phyloP scores from a whole-genome alignment of 2,329 filamentous ascomycete species.

The Lasiodiplodia hormozganensis region DNA sequence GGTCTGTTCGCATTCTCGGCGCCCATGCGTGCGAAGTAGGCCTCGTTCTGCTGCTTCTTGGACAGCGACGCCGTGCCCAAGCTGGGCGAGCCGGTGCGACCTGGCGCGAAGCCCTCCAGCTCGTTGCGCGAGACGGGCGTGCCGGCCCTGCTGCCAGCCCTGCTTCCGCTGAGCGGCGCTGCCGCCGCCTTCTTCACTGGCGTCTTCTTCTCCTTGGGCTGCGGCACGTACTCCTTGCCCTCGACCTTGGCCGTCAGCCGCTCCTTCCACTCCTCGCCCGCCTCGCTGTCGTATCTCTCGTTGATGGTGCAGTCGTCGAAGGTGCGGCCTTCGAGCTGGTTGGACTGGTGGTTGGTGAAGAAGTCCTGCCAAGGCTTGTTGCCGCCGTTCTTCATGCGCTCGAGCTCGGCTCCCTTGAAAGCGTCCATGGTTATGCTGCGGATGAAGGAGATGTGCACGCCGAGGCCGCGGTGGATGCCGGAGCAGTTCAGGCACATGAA shows the following conservation, averaged over 20 bases:
- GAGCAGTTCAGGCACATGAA: slow-evolving; percentile 98
- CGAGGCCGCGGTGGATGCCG: slow-evolving; percentile 90
- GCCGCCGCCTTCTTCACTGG: slow-evolving; percentile 37
- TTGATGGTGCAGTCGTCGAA: slow-evolving; percentile 91
- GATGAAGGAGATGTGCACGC: slow-evolving; percentile 98
- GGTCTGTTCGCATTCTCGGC: slow-evolving; percentile 79
- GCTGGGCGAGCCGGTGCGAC: slow-evolving; percentile 46
- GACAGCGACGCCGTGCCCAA: slow-evolving; percentile 47
- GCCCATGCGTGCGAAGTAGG: slow-evolving; percentile 87
- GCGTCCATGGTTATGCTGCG: slow-evolving; percentile 98
- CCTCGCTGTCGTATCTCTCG: slow-evolving; percentile 87
- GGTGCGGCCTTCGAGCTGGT: slow-evolving; percentile 54
- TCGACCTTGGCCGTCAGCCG: slow-evolving; percentile 86
- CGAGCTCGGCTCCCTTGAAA: slow-evolving; percentile 91
- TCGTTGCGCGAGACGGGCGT: slow-evolving; percentile 48
- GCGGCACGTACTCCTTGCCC: slow-evolving; percentile 81
- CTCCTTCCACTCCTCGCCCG: slow-evolving; percentile 95
- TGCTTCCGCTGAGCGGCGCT: slow-evolving; percentile 40
- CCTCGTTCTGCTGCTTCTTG: slow-evolving; percentile 74
- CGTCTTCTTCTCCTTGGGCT: slow-evolving; percentile 57
- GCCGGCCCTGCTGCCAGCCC: slow-evolving; percentile 45
- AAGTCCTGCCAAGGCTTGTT: slow-evolving; percentile 88
- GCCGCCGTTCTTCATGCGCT: slow-evolving; percentile 90
- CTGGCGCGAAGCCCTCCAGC: slow-evolving; percentile 38
- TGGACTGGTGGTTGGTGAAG: slow-evolving; percentile 69